Base-by-base conservation (phyloP, 305 asterid species). In the Ilex paraguariensis region DNA sequence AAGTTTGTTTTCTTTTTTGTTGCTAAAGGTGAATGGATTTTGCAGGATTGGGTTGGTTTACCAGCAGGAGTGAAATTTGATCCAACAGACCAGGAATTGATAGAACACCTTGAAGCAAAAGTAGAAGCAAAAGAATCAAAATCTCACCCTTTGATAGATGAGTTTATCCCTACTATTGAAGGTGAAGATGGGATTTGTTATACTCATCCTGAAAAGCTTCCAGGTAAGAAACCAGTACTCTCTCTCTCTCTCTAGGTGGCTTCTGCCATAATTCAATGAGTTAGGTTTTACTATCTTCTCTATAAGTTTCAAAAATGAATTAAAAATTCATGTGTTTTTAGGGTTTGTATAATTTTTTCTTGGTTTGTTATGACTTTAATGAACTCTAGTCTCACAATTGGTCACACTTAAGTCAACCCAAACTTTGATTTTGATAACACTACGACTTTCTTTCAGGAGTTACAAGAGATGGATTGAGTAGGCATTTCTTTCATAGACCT, bases 161-260 rank as follows among this genome's bases (percentile, higher is more conserved):
- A 94, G 72, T 94, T 94, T 61, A 94, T 94, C 56, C 96, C 96
- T 16, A 94, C 99, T 31, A 90, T 94, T 70, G 96, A 94, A 79
- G 99, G 98, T 10, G 99, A 94, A 61, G 99, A 94, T 76, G 99
- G 99, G 36, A 94, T 94, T 81, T 94, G 99, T 75, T 94, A 94
- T 66, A 91, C 99, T 36, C 99, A 94, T 75, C 99, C 99, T 10
- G 99, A 94, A 68, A 94, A 91, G 62, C 99, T 94, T 67, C 99
- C 99, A 48, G 98, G 98, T 52, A n/a, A 87, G 58, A 59, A n/a
- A 52, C 31, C 3, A n/a, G 56, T 17, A 52, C 31, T 36, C 42
- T 4, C 42, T 4, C 42, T 4, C 42, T 36, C 42, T 46, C 52
- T 46, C 52, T 46, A 46, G 28, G n/a, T 79, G 75, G 72, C 84